phyloP scores from a whole-genome alignment of 2,329 filamentous ascomycete genomes.

The Aspergillus ochraceus region DNA sequence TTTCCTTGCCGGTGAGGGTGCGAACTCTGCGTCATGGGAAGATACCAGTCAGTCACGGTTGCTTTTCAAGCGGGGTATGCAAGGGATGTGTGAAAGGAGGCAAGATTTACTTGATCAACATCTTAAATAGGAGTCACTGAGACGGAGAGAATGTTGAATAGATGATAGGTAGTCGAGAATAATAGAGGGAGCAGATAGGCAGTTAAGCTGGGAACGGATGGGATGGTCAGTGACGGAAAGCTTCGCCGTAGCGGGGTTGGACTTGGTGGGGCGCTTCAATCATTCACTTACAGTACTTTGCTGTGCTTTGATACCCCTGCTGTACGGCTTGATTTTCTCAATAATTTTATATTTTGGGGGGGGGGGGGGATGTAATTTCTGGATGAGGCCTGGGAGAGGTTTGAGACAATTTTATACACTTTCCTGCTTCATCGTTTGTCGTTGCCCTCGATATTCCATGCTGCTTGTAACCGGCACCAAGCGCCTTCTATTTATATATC shows the following conservation, averaged over 20 bases:
- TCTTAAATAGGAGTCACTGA: conserved; percentile 28
- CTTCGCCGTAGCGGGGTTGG: conserved; percentile 30
- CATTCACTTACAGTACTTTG: neutral
- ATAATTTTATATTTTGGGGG: neutral
- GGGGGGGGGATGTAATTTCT: too few species aligned
- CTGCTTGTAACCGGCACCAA: too few species aligned
- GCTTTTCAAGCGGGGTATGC: neutral
- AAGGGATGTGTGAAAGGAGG: neutral
- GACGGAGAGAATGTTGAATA: neutral
- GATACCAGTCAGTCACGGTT: conserved; percentile 7
- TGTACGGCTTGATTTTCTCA: neutral
- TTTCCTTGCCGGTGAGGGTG: conserved; percentile 97
- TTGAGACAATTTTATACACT: too few species aligned
- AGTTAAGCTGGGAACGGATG: conserved; percentile 11
- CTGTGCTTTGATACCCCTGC: neutral
- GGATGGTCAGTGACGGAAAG: conserved; percentile 22
- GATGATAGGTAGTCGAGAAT: conserved; percentile 1
- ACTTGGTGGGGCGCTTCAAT: conserved; percentile 27
- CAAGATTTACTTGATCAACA: conserved; percentile 53
- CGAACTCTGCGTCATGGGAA: conserved; percentile 67
- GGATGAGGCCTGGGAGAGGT: too few species aligned
- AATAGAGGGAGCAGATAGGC: conserved; percentile 14
- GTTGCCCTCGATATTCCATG: too few species aligned
- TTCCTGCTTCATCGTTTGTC: too few species aligned
- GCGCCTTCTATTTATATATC: neutral